Conservation (phyloP, 805 yeast genomes). For the Saturnispora quitensis region DNA sequence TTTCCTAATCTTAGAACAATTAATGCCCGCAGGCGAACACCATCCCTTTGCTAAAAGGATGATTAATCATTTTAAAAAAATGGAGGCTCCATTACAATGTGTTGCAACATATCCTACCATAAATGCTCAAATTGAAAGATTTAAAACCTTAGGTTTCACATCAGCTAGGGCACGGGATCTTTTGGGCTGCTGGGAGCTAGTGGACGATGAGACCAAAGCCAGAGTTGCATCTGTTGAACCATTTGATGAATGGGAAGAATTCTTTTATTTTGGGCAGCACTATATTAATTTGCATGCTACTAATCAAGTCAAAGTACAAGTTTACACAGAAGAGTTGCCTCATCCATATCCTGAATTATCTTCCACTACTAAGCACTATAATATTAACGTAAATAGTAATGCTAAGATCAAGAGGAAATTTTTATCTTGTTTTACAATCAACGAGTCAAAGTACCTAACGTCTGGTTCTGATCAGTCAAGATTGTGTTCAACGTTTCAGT, state of each 20-base stretch:
- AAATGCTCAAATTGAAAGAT: slow-evolving; percentile 36
- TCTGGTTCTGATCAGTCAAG: slow-evolving; percentile 36
- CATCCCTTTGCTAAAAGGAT: slow-evolving; percentile 69
- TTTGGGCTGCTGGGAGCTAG: slow-evolving; percentile 47
- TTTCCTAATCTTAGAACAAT: slow-evolving; percentile 61
- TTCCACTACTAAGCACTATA: neutral
- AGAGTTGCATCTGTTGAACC: slow-evolving; percentile 46
- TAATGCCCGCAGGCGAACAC: slow-evolving; percentile 50
- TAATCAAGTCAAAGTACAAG: slow-evolving; percentile 21
- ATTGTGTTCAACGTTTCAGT: slow-evolving; percentile 14
- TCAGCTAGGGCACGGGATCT: slow-evolving; percentile 45
- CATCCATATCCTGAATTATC: neutral
- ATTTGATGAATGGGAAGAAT: slow-evolving; percentile 83
- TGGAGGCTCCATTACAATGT: slow-evolving; percentile 62
- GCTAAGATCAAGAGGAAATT: slow-evolving; percentile 31
- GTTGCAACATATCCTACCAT: slow-evolving; percentile 48
- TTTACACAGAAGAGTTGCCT: slow-evolving; percentile 6
- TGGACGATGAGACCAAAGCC: slow-evolving; percentile 32
- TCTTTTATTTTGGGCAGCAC: slow-evolving; percentile 65
- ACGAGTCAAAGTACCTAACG: slow-evolving; percentile 20
- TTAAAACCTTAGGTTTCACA: slow-evolving; percentile 36
- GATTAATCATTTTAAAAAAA: slow-evolving; percentile 59
- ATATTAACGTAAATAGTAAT: neutral
- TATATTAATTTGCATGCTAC: slow-evolving; percentile 62
- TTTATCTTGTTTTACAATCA: slow-evolving; percentile 19